phyloP scores from a whole-genome alignment of 2,329 filamentous ascomycete species.

The Truncatella angustata region DNA sequence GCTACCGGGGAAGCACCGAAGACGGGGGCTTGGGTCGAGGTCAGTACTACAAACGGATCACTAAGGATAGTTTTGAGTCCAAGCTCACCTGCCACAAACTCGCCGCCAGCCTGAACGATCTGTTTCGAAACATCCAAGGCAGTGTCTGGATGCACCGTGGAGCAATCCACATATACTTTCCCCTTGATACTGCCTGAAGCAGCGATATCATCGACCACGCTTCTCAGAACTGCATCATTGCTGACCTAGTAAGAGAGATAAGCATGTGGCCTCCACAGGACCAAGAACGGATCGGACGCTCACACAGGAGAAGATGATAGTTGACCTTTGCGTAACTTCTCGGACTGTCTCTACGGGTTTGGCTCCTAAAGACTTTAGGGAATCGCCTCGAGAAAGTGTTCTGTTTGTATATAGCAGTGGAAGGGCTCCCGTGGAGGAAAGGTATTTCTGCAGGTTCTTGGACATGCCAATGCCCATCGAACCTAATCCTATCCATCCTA shows the following conservation, averaged over 20 bases:
- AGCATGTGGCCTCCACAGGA: neutral
- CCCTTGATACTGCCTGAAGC: constrained; percentile 22
- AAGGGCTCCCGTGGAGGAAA: constrained; percentile 14
- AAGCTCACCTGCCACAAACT: constrained; percentile 23
- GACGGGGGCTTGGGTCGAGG: constrained; percentile 32
- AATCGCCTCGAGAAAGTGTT: constrained; percentile 34
- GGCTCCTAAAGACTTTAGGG: constrained; percentile 33
- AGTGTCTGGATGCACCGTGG: constrained; percentile 31
- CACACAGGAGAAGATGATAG: constrained; percentile 27
- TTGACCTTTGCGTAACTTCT: constrained; percentile 29
- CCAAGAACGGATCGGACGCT: neutral
- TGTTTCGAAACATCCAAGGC: constrained; percentile 30
- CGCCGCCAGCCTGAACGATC: constrained; percentile 31
- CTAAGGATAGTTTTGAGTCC: neutral
- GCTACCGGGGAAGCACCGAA: constrained; percentile 43
- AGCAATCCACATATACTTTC: constrained; percentile 28
- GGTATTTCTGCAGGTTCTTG: constrained; percentile 22
- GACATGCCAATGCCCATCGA: constrained; percentile 24
- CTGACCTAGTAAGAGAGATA: constrained; percentile 16
- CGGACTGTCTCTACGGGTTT: constrained; percentile 20
- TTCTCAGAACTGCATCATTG: constrained; percentile 35
- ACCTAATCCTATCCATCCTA: constrained; percentile 21
- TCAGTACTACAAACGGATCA: neutral
- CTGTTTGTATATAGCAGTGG: constrained; percentile 37
- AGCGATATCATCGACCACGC: constrained; percentile 14